These are phyloP conservation scores for Blakeslea trispora DNA, from an alignment of 371 early-diverging fungal genomes.

Conservation along the genomic window DNA sequence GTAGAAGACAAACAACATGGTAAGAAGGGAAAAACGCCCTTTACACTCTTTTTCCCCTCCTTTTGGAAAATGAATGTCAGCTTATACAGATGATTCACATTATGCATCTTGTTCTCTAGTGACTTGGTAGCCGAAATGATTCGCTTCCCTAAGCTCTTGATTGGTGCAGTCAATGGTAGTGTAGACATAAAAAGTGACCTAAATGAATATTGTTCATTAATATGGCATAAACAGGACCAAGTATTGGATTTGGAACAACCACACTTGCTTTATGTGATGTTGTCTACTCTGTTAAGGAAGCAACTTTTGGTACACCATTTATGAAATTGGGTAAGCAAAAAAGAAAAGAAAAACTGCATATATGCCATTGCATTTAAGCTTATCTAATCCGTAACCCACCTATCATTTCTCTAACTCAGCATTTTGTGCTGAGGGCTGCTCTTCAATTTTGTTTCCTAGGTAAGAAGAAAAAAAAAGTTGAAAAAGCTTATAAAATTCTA, in stretches of 20 bases:
- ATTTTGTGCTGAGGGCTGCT: conserved; percentile 75
- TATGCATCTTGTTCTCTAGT: conserved; percentile 28
- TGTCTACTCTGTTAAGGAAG: conserved; percentile 61
- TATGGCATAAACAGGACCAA: conserved; percentile 49
- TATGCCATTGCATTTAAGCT: neutral
- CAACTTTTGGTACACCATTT: conserved; percentile 67
- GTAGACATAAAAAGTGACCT: neutral
- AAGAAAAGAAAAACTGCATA: too few relatives aligned
- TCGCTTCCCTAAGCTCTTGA: conserved; percentile 68
- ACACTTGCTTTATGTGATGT: conserved; percentile 71
- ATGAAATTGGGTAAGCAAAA: conserved; percentile 58
- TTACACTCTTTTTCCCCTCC: too few relatives aligned
- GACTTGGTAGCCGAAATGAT: conserved; percentile 59
- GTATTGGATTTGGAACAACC: conserved; percentile 74
- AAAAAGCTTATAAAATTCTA: neutral
- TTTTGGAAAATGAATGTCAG: too few relatives aligned
- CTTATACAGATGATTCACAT: too few relatives aligned
- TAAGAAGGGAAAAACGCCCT: too few relatives aligned
- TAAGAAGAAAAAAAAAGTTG: conserved; percentile 4
- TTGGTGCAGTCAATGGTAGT: conserved; percentile 74
- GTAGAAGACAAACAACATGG: conserved; percentile 28
- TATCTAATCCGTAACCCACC: neutral
- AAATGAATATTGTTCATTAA: neutral
- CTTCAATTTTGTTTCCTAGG: conserved; percentile 60
- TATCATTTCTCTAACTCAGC: conserved; percentile 10